Percentiles rank a stretch among this genome's conserved stretches.
Conservation (phyloP, 768 basidiomycete species). For the Tephrocybe sp. region DNA sequence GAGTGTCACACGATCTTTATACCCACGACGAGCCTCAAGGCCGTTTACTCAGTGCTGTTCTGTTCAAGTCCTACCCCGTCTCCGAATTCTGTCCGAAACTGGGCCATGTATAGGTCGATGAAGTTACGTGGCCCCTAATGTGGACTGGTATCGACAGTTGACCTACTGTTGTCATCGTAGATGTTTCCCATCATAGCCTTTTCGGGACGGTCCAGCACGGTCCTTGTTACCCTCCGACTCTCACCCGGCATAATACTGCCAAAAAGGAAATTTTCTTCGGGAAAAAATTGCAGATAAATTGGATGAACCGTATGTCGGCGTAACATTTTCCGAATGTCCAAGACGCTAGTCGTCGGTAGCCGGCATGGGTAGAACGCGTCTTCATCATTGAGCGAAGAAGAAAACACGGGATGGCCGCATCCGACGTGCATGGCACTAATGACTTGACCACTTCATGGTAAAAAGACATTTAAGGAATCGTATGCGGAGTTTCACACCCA, state of each 20-base stretch:
- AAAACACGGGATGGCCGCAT: conserved; percentile 1
- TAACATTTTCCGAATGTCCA: not conserved
- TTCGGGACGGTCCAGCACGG: conserved; percentile 29
- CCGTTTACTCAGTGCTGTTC: no score
- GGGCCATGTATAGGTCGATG: no score
- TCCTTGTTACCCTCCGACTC: conserved; percentile 33
- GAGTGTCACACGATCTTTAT: conserved; percentile 6
- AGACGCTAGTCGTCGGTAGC: not conserved
- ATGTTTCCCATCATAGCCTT: conserved; percentile 12
- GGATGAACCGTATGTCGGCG: not conserved
- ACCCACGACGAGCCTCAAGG: not conserved
- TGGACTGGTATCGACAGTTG: no score
- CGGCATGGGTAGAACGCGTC: not conserved
- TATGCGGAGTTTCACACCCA: not conserved
- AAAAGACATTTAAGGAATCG: conserved; percentile 13
- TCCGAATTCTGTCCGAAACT: no score
- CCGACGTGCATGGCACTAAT: no score
- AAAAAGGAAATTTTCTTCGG: not conserved
- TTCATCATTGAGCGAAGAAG: not conserved
- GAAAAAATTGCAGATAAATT: not conserved
- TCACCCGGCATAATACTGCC: conserved; percentile 13
- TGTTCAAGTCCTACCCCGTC: no score
- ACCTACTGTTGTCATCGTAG: not conserved
- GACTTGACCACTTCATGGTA: not conserved
- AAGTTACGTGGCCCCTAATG: no score